phyloP scores from a whole-genome alignment of 176 grass and related monocot genomes.

The Bolboschoenus planiculmis region DNA sequence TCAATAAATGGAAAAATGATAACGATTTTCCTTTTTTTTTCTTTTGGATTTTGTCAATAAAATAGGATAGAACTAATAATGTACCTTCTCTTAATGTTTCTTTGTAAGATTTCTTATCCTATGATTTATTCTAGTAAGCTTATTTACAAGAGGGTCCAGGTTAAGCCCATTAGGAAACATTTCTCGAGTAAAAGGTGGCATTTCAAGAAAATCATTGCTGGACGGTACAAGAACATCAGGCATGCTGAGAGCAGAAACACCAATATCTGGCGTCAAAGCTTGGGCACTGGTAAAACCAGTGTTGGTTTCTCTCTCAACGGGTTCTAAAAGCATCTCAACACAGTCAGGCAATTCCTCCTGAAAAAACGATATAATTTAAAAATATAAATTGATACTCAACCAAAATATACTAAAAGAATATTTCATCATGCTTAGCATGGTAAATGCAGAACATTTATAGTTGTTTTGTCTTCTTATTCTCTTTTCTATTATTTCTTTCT shows the following conservation, averaged over 20 bases:
- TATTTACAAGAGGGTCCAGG: background rate
- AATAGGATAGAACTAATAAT: background rate
- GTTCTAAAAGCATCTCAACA: background rate
- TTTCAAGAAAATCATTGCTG: background rate
- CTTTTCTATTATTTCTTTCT: background rate
- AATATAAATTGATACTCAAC: background rate
- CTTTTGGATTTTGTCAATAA: background rate
- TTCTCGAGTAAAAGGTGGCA: conserved; percentile 6
- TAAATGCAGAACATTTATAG: background rate
- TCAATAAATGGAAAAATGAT: background rate
- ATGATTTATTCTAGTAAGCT: background rate
- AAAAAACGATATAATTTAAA: background rate
- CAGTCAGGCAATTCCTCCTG: background rate
- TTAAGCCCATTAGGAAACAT: conserved; percentile 5
- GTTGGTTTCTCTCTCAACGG: background rate
- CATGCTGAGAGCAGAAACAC: background rate
- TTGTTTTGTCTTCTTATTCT: background rate
- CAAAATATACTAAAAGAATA: background rate
- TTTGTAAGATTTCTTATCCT: background rate
- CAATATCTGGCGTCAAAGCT: background rate
- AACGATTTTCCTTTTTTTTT: background rate
- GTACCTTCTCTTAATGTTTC: background rate
- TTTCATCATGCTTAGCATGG: background rate
- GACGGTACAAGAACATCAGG: background rate
- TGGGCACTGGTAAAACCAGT: background rate